Conservation (phyloP, 2,329 filamentous ascomycete genomes). For the Neofusicoccum laricinum region DNA sequence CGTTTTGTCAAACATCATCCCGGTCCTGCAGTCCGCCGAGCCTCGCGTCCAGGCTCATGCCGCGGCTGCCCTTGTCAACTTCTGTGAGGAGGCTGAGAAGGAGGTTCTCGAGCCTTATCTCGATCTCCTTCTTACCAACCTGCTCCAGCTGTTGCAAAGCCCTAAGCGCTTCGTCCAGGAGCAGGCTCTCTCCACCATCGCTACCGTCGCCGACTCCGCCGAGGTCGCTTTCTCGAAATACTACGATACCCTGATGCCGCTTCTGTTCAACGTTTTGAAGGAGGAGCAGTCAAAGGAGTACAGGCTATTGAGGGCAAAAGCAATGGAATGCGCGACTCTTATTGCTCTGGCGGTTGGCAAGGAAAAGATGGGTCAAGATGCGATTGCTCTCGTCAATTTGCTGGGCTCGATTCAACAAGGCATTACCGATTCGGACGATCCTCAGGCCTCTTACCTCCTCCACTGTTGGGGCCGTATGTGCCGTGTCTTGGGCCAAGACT, state of each 20-base stretch:
- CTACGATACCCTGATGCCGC: constrained; percentile 93
- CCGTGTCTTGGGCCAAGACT: constrained; percentile 84
- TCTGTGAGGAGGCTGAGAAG: constrained; percentile 97
- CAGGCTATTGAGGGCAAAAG: constrained; percentile 86
- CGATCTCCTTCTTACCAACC: constrained; percentile 77
- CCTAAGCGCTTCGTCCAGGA: constrained; percentile 96
- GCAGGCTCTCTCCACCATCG: constrained; percentile 95
- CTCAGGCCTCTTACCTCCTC: constrained; percentile 93
- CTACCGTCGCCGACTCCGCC: constrained; percentile 96
- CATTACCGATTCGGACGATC: constrained; percentile 88
- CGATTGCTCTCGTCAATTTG: constrained; percentile 80
- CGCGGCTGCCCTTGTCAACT: constrained; percentile 96
- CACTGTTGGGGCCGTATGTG: constrained; percentile 99
- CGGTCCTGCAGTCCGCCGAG: constrained; percentile 84
- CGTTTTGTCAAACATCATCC: constrained; percentile 87
- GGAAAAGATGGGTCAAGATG: constrained; percentile 84
- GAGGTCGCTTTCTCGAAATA: constrained; percentile 94
- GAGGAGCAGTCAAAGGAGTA: constrained; percentile 93
- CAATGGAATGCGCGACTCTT: constrained; percentile 97
- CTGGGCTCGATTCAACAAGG: constrained; percentile 77
- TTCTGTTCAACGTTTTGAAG: constrained; percentile 84
- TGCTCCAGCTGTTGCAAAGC: constrained; percentile 85
- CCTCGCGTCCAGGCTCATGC: constrained; percentile 93
- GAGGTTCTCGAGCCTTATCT: constrained; percentile 87
- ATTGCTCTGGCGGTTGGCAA: constrained; percentile 95